Evolutionary conservation across 306 rosid genomes (phyloP).

Genomic region (Castanea crenata): DNA sequence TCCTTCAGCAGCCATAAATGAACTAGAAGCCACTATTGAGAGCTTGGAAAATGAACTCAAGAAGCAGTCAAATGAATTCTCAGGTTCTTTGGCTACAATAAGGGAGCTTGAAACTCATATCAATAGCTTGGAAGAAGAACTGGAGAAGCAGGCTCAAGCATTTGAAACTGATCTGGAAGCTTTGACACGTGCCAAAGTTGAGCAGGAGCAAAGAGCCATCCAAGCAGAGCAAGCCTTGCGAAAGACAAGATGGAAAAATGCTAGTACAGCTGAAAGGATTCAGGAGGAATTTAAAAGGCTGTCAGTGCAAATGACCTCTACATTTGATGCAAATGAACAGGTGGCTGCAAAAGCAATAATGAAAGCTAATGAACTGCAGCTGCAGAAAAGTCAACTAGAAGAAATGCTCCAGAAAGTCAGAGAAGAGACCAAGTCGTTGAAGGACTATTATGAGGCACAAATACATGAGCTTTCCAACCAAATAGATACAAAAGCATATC

Average conservation of each 20-base stretch:
- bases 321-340: conserved; percentile 88
- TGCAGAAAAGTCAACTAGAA: conserved; percentile 56
- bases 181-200: conserved; percentile 56
- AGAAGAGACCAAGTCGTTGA: conserved; percentile 53
- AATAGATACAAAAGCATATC: conserved; percentile 45
- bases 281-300: conserved; percentile 86
- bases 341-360: conserved; percentile 65
- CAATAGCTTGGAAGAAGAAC: conserved; percentile 65
- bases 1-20: conserved; percentile 47
- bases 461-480: conserved; percentile 48
- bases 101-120: conserved; percentile 63
- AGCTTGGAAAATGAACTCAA: conserved; percentile 67
- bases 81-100: conserved; percentile 67
- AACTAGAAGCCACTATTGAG: conserved; percentile 56
- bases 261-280: conserved; percentile 77
- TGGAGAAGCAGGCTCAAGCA: conserved; percentile 63
- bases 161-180: conserved; percentile 79
- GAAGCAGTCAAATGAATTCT: conserved; percentile 64
- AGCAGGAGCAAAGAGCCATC: conserved; percentile 92
- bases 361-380: conserved; percentile 66
- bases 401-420: conserved; percentile 52
- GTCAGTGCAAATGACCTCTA: conserved; percentile 73
- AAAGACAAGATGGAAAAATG: conserved; percentile 67
- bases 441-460: conserved; percentile 46
- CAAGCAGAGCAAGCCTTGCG: conserved; percentile 80